These are phyloP conservation scores for Erythrophleum ivorense DNA, from an alignment of 331 rosid genomes.

Conservation along the genomic window DNA sequence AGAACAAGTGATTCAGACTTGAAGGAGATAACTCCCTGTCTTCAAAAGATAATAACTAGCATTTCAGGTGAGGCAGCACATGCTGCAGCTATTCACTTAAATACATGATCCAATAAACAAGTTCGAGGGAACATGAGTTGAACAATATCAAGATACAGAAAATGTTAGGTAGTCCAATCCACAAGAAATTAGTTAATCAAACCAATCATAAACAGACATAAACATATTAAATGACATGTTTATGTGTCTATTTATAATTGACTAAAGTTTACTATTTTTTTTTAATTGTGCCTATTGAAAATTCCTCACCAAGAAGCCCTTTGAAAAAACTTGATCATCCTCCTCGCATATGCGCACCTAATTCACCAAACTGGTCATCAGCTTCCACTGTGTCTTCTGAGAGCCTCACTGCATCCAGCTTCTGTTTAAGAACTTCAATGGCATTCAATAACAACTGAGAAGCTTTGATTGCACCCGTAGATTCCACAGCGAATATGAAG, in stretches of 20 bases:
- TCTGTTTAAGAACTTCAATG: slow-evolving; percentile 89
- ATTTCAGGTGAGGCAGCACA: slow-evolving; percentile 33
- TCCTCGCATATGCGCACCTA: slow-evolving; percentile 96
- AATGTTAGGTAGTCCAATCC: neutral
- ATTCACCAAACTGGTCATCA: slow-evolving; percentile 93
- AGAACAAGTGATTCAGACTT: neutral
- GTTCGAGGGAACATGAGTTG: slow-evolving; percentile 21
- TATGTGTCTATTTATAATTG: neutral
- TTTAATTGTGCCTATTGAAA: neutral
- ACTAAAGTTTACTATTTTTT: neutral
- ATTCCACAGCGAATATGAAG: slow-evolving; percentile 88
- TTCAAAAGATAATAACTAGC: slow-evolving; percentile 24
- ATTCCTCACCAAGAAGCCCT: neutral
- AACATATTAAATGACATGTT: neutral
- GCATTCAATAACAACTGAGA: slow-evolving; percentile 84
- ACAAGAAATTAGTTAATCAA: neutral
- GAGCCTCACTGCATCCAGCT: slow-evolving; percentile 90
- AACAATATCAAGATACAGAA: neutral
- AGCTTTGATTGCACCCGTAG: slow-evolving; percentile 93
- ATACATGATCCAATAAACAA: slow-evolving; percentile 26
- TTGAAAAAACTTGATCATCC: slow-evolving; percentile 56
- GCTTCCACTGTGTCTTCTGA: slow-evolving; percentile 93
- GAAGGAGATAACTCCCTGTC: neutral
- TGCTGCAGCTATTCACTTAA: slow-evolving; percentile 38
- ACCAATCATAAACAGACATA: neutral